Base-by-base conservation (phyloP, 2,329 filamentous ascomycete genomes). In the Botryotinia globosa region DNA sequence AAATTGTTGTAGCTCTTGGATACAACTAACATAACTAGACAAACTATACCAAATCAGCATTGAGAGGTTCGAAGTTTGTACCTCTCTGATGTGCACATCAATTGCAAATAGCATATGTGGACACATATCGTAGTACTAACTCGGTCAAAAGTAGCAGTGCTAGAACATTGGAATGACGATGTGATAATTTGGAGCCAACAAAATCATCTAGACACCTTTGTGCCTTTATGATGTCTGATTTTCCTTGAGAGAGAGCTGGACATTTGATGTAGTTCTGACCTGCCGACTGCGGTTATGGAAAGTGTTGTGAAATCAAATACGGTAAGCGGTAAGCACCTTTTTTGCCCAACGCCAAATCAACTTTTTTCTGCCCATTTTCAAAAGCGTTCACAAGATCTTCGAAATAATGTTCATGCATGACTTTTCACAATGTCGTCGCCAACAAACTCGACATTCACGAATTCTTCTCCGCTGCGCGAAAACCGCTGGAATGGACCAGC, bases 401-500 rank as follows among this genome's bases (percentile, higher is more conserved):
- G 20, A n/a, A 61, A 3, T 22, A 61, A 69, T 32, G 7, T 32
- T 29, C 37, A 25, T 61, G n/a, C 51, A 69, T 59, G n/a, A 44
- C 22, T n/a, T 37, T 71, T 71, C 61, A 66, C 34, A 29, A 71
- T 71, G 69, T 71, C 69, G 3, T 71, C 69, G 9, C 69, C 69
- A 58, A 65, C 69, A n/a, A 54, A 65, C 34, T 65, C 69, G 4
- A 54, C 59, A 58, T 58, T 54, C 20, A 64, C 68, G 14, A 51
- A 45, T 51, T 65, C 61, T 8, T 71, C 69, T 29, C 69, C 69
- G 0, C 22, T 82, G 63, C 87, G 91, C 2, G 90, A 90, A 16
- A 96, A 96, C 79, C 89, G 89, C 74, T 97, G 92, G 85, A 84
- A 81, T n/a, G 93, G 94, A 1, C 82, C 86, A 1, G 82, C 86